Base-by-base conservation (phyloP, 2,329 filamentous ascomycete species). In the Fusarium equiseti region DNA sequence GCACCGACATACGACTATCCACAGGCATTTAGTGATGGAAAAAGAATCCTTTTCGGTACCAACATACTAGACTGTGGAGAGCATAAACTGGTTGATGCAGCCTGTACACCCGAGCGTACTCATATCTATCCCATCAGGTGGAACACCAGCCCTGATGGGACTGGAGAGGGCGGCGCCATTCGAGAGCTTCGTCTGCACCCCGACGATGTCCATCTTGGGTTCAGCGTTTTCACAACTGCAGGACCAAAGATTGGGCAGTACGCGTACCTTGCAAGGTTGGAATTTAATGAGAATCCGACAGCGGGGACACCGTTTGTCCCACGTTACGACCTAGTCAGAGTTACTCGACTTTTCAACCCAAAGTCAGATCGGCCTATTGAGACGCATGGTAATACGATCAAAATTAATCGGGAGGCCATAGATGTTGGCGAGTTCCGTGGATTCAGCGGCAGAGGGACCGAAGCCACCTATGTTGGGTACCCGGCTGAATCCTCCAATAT, bases 151-250 rank as follows among this genome's bases (percentile, higher is more conserved):
- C 59, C 72, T 1, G 77, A 83, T 3, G 68, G 57, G 8, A 40
- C 35, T 31, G 80, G 77, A 5, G 44, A 74, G 3, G 78, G 80
- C 8, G 81, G 80, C 0, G 46, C 35, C 1, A 74, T 81, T 2
- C 80, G 84, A 3, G 84, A 85, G 65, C 66, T 85, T 20, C 82
- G 83, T 11, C 52, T 85, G 6, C 83, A 85, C 60, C 83, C 83
- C 0, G 83, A 85, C 31, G 73, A 83, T n/a, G 69, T 76, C 0
- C 83, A 85, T 59, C 68, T 85, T 6, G 81, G 79, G 3, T 84
- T 79, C 66, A 84, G 78, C 70, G 79, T 79, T 0, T 81, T 83
- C 57, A 75, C 69, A 18, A 52, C 45, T 1, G 52, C 40, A 2
- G 26, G 52, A 3, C 24, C 6, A 7, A 66, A 48, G 10, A 40